phyloP scores from a whole-genome alignment of 768 basidiomycete species.

The Paxillus rubicundulus region DNA sequence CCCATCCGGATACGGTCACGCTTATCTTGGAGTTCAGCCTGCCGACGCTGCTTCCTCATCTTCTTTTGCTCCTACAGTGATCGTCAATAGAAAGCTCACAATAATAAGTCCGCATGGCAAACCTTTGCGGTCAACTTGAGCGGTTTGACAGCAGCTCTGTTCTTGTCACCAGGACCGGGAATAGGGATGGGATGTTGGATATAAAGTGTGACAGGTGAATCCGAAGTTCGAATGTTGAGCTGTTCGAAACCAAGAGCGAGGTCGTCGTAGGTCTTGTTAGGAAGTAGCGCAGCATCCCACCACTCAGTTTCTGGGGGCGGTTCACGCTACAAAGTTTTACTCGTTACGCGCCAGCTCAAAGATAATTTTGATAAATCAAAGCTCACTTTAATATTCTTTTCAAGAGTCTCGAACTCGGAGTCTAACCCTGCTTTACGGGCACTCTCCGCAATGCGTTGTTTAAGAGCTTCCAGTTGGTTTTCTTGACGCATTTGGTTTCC shows the following conservation, averaged over 20 bases:
- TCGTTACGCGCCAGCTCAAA: background rate
- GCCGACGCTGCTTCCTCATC: constrained; percentile 85
- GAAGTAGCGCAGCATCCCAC: constrained; percentile 93
- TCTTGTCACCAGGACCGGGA: constrained; percentile 85
- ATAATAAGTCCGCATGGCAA: background rate
- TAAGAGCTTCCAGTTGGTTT: constrained; percentile 82
- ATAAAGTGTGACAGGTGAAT: constrained; percentile 84
- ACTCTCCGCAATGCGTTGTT: constrained; percentile 89
- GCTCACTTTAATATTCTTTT: constrained; percentile 82
- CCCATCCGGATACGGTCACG: constrained; percentile 96
- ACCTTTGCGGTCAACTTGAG: constrained; percentile 91
- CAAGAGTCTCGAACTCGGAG: constrained; percentile 86
- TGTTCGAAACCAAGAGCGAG: constrained; percentile 52
- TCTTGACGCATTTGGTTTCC: constrained; percentile 73
- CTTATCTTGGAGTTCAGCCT: constrained; percentile 90
- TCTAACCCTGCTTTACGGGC: constrained; percentile 93
- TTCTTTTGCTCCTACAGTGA: constrained; percentile 85
- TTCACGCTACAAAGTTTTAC: constrained; percentile 52
- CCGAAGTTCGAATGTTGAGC: constrained; percentile 60
- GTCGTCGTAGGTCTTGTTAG: constrained; percentile 78
- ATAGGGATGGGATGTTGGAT: constrained; percentile 98
- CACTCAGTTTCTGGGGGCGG: constrained; percentile 91
- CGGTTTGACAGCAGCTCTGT: constrained; percentile 72
- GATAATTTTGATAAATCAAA: background rate
- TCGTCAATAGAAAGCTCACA: background rate